Base-by-base conservation (phyloP, 495 filamentous ascomycete genomes). In the Xeromyces bisporus region DNA sequence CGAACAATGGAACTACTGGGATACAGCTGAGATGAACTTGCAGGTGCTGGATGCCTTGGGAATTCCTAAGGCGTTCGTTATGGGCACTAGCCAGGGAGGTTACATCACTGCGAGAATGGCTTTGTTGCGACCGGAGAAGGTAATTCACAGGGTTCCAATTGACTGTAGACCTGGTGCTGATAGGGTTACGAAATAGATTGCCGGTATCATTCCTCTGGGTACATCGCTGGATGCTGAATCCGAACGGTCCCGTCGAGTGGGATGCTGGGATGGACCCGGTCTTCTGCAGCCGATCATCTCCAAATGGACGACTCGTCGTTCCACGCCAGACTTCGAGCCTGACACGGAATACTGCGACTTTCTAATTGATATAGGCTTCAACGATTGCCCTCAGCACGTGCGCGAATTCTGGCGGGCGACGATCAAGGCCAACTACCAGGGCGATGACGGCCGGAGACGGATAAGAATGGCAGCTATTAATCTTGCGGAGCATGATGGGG, bases 201-300 rank as follows among this genome's bases (percentile, higher is more conserved):
- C 49, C 3, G 74, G 74, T 4, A 53, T 79, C 14, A 46, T 79
- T n/a, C 56, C 62, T 1, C 44, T 77, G 1, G 74, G 70, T 10
- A 75, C 73, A 3, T 74, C 71, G 4, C 60, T 79, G 49, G 71
- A 77, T 39, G 57, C 43, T 37, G 73, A 77, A 43, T 67, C 67
- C n/a, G 43, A 59, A 9, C 58, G 59, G 6, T 68, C 60, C 1
- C 61, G 71, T 7, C 33, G 38, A 5, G 47, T 67, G 14, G 55
- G 64, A 1, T 72, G 67, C 48, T 78, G 73, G 73, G 60, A 77
- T 36, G 60, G 64, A 3, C 43, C 51, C 7, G 33, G 46, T 0
- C 46, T 57, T 11, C 36, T 69, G 7, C 37, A 40, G 1, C 48
- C 52, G 0, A 62, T 56, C 37, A 53, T 64, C 23, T 36, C 67